phyloP scores from a whole-genome alignment of 768 basidiomycete genomes.

The Suillus hirtellus region DNA sequence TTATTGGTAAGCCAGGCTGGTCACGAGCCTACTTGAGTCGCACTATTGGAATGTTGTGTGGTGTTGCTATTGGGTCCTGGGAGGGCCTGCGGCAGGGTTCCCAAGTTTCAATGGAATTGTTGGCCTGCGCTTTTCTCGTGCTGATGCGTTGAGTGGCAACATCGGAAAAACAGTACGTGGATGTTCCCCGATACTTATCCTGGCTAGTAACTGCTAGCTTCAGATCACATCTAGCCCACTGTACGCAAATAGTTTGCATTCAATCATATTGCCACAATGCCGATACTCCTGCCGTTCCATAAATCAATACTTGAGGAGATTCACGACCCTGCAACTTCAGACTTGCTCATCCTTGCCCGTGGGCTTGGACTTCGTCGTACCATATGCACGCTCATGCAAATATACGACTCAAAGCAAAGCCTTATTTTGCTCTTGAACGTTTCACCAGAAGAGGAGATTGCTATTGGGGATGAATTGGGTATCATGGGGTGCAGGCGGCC shows the following conservation, averaged over 20 bases:
- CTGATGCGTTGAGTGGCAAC: background rate
- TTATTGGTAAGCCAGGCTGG: no score
- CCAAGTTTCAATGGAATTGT: background rate
- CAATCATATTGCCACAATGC: background rate
- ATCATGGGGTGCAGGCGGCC: conserved; percentile 90
- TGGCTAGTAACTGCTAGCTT: no score
- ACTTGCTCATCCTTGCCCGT: conserved; percentile 79
- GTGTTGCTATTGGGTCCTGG: background rate
- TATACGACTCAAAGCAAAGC: conserved; percentile 85
- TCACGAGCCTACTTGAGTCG: no score
- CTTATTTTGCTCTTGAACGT: conserved; percentile 86
- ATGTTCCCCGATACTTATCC: no score
- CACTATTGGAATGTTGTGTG: background rate
- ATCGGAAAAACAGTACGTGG: no score
- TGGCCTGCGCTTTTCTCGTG: background rate
- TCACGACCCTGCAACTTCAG: conserved; percentile 72
- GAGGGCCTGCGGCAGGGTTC: background rate
- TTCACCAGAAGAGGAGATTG: conserved; percentile 82
- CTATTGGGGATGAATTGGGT: conserved; percentile 89
- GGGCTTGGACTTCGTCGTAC: conserved; percentile 87
- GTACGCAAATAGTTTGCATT: background rate
- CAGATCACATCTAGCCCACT: background rate
- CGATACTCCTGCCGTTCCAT: conserved; percentile 59
- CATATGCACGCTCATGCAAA: conserved; percentile 85
- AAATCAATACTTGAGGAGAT: conserved; percentile 64